Conservation (phyloP, 2,329 filamentous ascomycete species). For the Xylariaceae sp. region DNA sequence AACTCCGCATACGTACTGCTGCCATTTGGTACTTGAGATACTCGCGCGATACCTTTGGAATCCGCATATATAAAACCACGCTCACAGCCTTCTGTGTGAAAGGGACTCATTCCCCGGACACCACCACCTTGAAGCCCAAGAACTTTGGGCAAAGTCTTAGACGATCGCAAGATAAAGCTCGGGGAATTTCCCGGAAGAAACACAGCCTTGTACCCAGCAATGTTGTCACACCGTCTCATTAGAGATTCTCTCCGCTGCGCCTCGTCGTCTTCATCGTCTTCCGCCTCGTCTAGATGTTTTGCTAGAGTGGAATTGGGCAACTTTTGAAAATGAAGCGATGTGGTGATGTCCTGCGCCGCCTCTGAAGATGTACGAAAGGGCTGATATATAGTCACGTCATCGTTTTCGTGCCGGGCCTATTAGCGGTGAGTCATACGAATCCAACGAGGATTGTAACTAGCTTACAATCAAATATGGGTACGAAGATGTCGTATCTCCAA, state of each 20-base stretch:
- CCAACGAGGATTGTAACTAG: conserved; percentile 9
- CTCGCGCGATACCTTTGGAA: conserved; percentile 69
- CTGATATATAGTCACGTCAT: conserved; percentile 87
- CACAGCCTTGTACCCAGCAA: conserved; percentile 80
- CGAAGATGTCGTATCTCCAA: conserved; percentile 73
- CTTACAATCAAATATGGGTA: conserved; percentile 82
- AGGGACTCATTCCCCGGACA: conserved; percentile 72
- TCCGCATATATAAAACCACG: conserved; percentile 84
- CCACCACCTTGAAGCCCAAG: conserved; percentile 70
- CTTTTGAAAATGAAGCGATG: conserved; percentile 75
- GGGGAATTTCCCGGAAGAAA: conserved; percentile 82
- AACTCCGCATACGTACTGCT: conserved; percentile 72
- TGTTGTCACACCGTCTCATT: conserved; percentile 60
- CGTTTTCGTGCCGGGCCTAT: conserved; percentile 74
- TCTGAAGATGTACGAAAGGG: conserved; percentile 62
- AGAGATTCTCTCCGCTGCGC: conserved; percentile 52
- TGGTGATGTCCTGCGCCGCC: conserved; percentile 49
- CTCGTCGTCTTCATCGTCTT: conserved; percentile 54
- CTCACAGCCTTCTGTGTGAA: conserved; percentile 77
- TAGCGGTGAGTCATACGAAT: conserved; percentile 7
- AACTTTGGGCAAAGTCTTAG: conserved; percentile 75
- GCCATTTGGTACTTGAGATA: conserved; percentile 67
- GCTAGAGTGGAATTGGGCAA: conserved; percentile 69
- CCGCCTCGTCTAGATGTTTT: conserved; percentile 52
- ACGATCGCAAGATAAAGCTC: conserved; percentile 79